These are phyloP conservation scores for Hygrophila difformis DNA, from an alignment of 257 asterid species.

Conservation along the genomic window DNA sequence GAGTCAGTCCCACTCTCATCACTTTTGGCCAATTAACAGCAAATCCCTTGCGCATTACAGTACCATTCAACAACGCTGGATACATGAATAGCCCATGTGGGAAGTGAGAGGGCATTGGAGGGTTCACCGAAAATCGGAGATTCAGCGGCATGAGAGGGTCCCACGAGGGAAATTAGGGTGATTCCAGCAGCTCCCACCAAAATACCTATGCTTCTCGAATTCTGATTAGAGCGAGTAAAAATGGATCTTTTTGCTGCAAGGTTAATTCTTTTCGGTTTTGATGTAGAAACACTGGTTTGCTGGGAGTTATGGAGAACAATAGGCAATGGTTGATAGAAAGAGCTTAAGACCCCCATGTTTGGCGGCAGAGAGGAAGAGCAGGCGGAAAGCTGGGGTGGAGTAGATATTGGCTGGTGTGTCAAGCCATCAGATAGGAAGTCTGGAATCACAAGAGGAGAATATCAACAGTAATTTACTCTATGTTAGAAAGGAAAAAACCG, in stretches of 20 bases:
- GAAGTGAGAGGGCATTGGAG: slow-evolving; percentile 84
- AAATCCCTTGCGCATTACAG: too few species aligned
- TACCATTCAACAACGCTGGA: slow-evolving; percentile 98
- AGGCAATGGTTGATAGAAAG: slow-evolving; percentile 21
- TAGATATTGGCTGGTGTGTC: too few species aligned
- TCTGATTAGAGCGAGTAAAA: slow-evolving; percentile 2
- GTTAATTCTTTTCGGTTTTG: slow-evolving; percentile 19
- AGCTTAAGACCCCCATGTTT: slow-evolving; percentile 26
- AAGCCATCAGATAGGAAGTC: neutral
- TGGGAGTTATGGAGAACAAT: slow-evolving; percentile 19
- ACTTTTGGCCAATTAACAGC: neutral
- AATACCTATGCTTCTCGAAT: slow-evolving; percentile 22
- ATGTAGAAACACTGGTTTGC: slow-evolving; percentile 12
- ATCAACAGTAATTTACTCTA: too few species aligned
- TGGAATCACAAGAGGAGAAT: too few species aligned
- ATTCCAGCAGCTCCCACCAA: slow-evolving; percentile 59
- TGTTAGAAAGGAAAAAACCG: too few species aligned
- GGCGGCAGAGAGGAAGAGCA: neutral
- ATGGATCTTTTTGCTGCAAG: slow-evolving; percentile 13
- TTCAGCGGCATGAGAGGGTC: slow-evolving; percentile 46
- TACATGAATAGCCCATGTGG: slow-evolving; percentile 93
- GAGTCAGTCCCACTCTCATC: neutral
- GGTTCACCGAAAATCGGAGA: slow-evolving; percentile 54
- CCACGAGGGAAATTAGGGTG: slow-evolving; percentile 40
- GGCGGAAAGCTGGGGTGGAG: too few species aligned